Conservation (phyloP, 108 stramenopile species). For the Pseudonitzschia multistriata region DNA sequence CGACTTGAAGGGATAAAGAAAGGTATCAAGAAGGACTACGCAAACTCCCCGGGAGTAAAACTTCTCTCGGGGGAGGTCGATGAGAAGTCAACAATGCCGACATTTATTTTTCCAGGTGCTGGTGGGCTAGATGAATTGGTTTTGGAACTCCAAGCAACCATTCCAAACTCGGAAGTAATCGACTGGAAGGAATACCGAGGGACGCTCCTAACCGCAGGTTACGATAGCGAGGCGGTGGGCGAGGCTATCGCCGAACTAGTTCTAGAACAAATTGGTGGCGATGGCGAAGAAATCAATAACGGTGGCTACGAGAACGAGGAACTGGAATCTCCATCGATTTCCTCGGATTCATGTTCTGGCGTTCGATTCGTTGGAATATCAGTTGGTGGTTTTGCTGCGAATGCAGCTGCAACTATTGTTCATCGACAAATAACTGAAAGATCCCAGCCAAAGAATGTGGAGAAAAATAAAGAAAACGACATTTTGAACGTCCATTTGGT, state of each 20-base stretch:
- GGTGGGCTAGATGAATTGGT: conserved; percentile 37
- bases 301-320: not conserved
- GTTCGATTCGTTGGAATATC: conserved; percentile 43
- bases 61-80: not conserved
- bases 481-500: conserved; percentile 7
- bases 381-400: conserved; percentile 46
- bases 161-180: conserved; percentile 16
- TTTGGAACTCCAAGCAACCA: conserved; percentile 15
- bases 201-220: conserved; percentile 31
- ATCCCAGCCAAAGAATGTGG: no score
- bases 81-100: not conserved
- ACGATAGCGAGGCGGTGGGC: conserved; percentile 38
- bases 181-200: conserved; percentile 36
- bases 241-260: conserved; percentile 22
- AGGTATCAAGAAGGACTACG: conserved; percentile 14
- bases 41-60: not conserved
- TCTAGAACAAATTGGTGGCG: not conserved
- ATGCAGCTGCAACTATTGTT: conserved; percentile 22
- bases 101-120: conserved; percentile 42
- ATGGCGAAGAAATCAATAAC: not conserved
- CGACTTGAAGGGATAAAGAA: conserved; percentile 19
- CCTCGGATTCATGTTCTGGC: not conserved
- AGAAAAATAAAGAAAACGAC: no score
- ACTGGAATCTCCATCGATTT: not conserved
- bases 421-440: not conserved